phyloP scores from a whole-genome alignment of 208 protist species.

The Angomonas desouzai region DNA sequence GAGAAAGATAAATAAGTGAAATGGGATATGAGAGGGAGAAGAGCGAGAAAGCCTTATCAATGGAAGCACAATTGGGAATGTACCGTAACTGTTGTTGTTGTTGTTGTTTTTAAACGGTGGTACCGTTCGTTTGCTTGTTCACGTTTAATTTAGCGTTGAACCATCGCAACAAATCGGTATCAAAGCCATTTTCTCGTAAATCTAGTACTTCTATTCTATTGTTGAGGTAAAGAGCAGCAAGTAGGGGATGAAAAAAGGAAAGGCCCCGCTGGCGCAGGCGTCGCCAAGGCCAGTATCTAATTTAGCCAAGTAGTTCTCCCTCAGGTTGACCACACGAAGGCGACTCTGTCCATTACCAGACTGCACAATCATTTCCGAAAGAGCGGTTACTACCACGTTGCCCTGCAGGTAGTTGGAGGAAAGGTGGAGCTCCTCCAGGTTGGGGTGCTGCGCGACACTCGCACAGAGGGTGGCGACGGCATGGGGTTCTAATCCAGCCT shows the following conservation, averaged over 20 bases:
- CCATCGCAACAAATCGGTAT: slow-evolving; percentile 30
- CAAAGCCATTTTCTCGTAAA: slow-evolving; percentile 37
- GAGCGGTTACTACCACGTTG: slow-evolving; percentile 21
- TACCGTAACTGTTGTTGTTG: too few species aligned
- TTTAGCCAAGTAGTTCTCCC: slow-evolving; percentile 17
- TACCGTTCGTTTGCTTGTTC: too few species aligned
- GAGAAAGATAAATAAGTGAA: background rate
- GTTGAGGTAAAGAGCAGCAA: slow-evolving; percentile 56
- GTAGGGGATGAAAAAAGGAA: slow-evolving; percentile 32
- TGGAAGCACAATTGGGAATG: too few species aligned
- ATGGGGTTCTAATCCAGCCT: slow-evolving; percentile 24
- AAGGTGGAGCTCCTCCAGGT: slow-evolving; percentile 28
- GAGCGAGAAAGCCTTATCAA: too few species aligned
- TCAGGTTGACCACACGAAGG: slow-evolving; percentile 19
- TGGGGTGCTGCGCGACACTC: slow-evolving; percentile 29
- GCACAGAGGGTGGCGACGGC: slow-evolving; percentile 29
- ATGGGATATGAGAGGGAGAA: too few species aligned
- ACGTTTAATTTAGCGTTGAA: slow-evolving; percentile 54
- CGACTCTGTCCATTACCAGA: slow-evolving; percentile 14
- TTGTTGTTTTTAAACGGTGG: too few species aligned
- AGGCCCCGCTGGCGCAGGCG: background rate
- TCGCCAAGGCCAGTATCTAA: background rate
- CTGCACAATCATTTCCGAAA: slow-evolving; percentile 50
- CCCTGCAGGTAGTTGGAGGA: slow-evolving; percentile 39
- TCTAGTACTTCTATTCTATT: slow-evolving; percentile 37